Conservation (phyloP, 2,329 filamentous ascomycete species). For the Xylaria sp. region DNA sequence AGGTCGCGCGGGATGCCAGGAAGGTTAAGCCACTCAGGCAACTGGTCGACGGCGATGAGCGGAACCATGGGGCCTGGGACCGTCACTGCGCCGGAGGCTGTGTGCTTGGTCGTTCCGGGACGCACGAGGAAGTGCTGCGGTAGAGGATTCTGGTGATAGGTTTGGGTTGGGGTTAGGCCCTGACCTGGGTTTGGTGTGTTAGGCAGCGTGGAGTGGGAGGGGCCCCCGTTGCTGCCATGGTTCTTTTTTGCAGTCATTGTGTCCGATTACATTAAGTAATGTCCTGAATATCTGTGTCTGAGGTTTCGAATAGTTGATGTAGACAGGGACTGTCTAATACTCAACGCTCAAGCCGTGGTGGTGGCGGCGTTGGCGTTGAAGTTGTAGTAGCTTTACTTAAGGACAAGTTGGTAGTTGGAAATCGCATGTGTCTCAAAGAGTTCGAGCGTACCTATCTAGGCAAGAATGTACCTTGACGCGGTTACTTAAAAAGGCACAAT, state of each 20-base stretch:
- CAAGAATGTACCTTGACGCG: neutral
- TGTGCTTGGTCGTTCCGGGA: constrained; percentile 37
- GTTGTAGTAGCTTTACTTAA: neutral
- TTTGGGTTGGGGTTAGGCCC: neutral
- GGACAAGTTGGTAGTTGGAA: neutral
- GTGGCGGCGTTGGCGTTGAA: neutral
- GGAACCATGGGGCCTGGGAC: constrained; percentile 48
- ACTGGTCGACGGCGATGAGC: constrained; percentile 56
- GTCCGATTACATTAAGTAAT: neutral
- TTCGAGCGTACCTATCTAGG: no score
- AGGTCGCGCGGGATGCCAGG: constrained; percentile 48
- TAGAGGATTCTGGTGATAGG: constrained; percentile 7
- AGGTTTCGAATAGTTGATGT: no score
- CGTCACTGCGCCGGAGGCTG: constrained; percentile 30
- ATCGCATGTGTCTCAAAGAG: constrained; percentile 3
- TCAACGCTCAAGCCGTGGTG: neutral
- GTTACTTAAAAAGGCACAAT: neutral
- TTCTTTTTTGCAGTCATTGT: neutral
- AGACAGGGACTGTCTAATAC: neutral
- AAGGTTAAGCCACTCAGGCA: constrained; percentile 50
- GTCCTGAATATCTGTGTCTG: neutral
- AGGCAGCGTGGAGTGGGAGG: neutral
- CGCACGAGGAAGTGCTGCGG: constrained; percentile 50
- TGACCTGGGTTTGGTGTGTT: neutral
- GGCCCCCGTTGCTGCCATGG: neutral